Base-by-base conservation (phyloP, 2,329 filamentous ascomycete genomes). In the Chrysosporium queenslandicum region DNA sequence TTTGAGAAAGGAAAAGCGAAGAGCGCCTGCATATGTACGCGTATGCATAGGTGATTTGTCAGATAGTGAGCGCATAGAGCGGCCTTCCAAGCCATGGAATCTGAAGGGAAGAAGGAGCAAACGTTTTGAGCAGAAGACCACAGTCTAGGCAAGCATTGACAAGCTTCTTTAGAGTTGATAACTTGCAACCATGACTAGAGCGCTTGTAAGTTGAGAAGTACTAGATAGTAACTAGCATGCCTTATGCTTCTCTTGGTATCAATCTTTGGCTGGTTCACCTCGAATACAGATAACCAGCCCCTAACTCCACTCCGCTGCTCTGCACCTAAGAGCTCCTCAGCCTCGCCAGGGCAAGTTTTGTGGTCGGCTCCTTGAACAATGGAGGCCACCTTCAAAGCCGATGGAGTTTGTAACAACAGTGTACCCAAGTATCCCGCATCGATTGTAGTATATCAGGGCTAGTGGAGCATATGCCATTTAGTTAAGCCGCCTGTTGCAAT, bases 151-250 rank as follows among this genome's bases (percentile, higher is more conserved):
- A 49, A 49, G 36, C 36, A 48, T 39, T 39, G 21, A 29, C 37
- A 49, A 49, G 46, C 46, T 49, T 40, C 34, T 49, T 30, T 49
- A 30, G 21, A 40, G 34, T 49, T 18, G 12, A 16, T 27, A 23
- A 4, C 7, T 16, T 29, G 14, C 18, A 23, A 23, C n/a, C 37
- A 30, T 14, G 27, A 4, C 42, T 20, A 25, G 8, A 37, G 4
- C 34, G 9, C 16, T 12, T 6, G n/a, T 16, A n/a, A 4, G 7
- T 37, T 14, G 4, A 37, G 34, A 16, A 29, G 27, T 4, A 9
- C 27, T 5, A 4, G 5, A 29, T 29, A 4, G 27, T 29, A n/a
- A n/a, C n/a, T n/a, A n/a, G n/a, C n/a, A n/a, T n/a, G n/a, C n/a
- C n/a, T n/a, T n/a, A n/a, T n/a, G n/a, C n/a, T n/a, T n/a, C n/a